phyloP scores from a whole-genome alignment of 768 basidiomycete species.

The Mycena galericulata region DNA sequence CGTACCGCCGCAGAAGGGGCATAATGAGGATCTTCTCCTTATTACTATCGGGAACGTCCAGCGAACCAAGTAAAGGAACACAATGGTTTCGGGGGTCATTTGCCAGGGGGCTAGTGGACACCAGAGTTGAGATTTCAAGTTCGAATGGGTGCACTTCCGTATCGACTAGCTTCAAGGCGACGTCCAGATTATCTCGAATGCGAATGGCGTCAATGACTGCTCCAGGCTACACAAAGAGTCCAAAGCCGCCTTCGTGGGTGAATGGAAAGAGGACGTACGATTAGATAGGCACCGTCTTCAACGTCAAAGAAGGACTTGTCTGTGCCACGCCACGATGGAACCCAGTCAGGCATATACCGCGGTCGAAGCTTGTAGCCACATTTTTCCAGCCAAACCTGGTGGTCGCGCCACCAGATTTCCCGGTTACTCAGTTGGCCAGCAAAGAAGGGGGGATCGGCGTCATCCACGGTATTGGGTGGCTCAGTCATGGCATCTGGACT shows the following conservation, averaged over 20 bases:
- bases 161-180: too few relatives aligned
- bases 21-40: slow-evolving; percentile 41
- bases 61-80: slow-evolving; percentile 41
- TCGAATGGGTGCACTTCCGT: slow-evolving; percentile 31
- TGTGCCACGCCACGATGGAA: slow-evolving; percentile 28
- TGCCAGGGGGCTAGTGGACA: slow-evolving; percentile 26
- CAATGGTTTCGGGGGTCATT: slow-evolving; percentile 26
- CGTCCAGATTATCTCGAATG: too few relatives aligned
- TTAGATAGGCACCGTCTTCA: too few relatives aligned
- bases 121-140: slow-evolving; percentile 31
- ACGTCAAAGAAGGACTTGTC: too few relatives aligned
- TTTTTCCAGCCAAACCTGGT: not conserved
- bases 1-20: slow-evolving; percentile 39
- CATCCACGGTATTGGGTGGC: too few relatives aligned
- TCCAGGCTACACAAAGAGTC: too few relatives aligned
- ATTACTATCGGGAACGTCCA: slow-evolving; percentile 34
- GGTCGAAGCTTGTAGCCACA: not conserved
- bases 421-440: too few relatives aligned
- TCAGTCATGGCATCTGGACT: too few relatives aligned
- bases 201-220: too few relatives aligned
- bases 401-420: slow-evolving; percentile 6
- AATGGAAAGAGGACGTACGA: too few relatives aligned
- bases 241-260: too few relatives aligned
- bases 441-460: too few relatives aligned
- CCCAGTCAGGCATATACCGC: not conserved